A percentile compares a stretch with the other conserved stretches of the same genome.
phyloP scores from a whole-genome alignment of 2,329 filamentous ascomycete species.

The Neofusicoccum laricinum region DNA sequence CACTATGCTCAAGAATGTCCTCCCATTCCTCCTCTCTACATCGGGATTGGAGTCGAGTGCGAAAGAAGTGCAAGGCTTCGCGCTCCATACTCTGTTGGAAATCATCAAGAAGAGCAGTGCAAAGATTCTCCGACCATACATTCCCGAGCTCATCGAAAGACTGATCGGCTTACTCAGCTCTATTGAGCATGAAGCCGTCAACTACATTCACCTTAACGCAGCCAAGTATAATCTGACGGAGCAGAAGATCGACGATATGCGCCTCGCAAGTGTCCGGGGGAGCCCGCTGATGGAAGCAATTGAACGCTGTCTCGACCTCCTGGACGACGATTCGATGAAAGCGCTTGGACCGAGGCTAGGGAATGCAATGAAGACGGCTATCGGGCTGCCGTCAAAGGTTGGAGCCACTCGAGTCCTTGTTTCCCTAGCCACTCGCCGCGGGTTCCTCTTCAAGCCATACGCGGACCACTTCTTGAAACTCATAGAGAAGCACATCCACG shows the following conservation, averaged over 20 bases:
- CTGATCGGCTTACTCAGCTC: constrained; percentile 81
- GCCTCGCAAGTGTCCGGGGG: constrained; percentile 75
- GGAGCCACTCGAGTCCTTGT: constrained; percentile 83
- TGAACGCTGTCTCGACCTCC: constrained; percentile 78
- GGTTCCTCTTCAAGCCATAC: constrained; percentile 70
- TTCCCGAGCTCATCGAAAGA: constrained; percentile 76
- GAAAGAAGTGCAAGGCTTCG: constrained; percentile 81
- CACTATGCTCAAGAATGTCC: constrained; percentile 78
- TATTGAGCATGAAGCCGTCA: constrained; percentile 83
- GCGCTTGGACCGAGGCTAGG: constrained; percentile 71
- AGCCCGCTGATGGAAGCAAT: constrained; percentile 93
- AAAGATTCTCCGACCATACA: constrained; percentile 73
- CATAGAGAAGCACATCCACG: constrained; percentile 77
- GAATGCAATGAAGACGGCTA: constrained; percentile 75
- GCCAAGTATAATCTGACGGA: constrained; percentile 79
- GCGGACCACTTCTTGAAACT: constrained; percentile 73
- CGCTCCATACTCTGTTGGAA: constrained; percentile 75
- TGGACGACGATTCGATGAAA: constrained; percentile 76
- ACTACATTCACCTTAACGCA: constrained; percentile 88
- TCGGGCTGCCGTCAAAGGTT: constrained; percentile 91
- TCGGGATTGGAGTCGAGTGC: constrained; percentile 87
- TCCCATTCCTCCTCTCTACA: constrained; percentile 86
- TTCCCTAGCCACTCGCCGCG: constrained; percentile 78
- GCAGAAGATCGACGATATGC: constrained; percentile 84
- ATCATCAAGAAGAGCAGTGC: constrained; percentile 83